Evolutionary conservation across 257 asterid species (phyloP).

Genomic region (Anisodus acutangulus): DNA sequence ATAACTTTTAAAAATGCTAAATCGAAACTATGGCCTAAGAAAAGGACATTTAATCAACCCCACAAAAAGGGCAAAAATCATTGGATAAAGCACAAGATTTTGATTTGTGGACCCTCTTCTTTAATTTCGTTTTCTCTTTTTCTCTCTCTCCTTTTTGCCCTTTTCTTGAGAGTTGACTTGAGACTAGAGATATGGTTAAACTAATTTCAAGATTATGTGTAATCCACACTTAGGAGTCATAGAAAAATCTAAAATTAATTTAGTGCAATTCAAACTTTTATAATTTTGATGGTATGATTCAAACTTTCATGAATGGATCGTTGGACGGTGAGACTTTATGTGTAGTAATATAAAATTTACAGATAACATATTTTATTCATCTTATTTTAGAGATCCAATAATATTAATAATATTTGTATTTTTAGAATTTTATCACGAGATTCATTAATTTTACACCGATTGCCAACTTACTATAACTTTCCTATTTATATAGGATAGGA

Average conservation of each 20-base stretch:
- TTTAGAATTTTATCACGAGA: too few relatives aligned
- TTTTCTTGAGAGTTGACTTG: neutral
- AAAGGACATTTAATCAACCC: neutral
- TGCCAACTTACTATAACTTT: neutral
- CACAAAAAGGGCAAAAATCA: neutral
- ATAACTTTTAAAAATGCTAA: too few relatives aligned
- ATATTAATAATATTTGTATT: neutral
- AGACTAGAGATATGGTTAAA: neutral
- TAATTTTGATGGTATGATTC: neutral
- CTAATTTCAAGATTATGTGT: neutral
- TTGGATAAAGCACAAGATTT: neutral
- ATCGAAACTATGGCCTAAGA: too few relatives aligned
- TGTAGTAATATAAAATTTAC: too few relatives aligned
- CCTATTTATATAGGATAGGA: neutral
- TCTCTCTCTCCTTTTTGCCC: too few relatives aligned
- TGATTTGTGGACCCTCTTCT: conserved; percentile 20
- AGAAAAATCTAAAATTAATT: too few relatives aligned
- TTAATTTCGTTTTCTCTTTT: neutral
- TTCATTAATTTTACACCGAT: too few relatives aligned
- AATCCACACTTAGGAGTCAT: neutral
- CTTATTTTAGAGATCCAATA: neutral
- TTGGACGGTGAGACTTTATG: too few relatives aligned
- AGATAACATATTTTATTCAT: neutral
- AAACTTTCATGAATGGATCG: neutral
- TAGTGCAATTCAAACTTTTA: too few relatives aligned